phyloP scores from a whole-genome alignment of 75 land plant species.

The Gnetum montanum region DNA sequence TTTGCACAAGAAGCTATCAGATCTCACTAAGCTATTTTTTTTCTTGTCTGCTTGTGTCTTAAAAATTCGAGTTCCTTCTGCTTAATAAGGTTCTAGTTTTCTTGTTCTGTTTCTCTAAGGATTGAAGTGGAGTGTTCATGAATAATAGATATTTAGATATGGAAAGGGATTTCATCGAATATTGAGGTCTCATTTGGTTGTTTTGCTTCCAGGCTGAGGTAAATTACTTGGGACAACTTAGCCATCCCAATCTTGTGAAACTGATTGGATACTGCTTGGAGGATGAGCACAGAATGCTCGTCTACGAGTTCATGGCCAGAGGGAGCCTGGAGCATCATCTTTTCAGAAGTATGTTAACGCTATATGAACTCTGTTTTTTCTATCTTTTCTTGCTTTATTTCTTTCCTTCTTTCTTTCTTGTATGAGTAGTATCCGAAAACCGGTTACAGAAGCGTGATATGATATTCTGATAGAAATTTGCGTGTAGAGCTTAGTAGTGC shows the following conservation, averaged over 20 bases:
- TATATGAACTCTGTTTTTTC: neutral
- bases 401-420: too few species aligned
- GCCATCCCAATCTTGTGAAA: slow-evolving; percentile 19
- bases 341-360: neutral
- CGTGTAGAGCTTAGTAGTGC: too few species aligned
- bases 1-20: neutral
- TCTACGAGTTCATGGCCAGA: slow-evolving; percentile 22
- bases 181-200: neutral
- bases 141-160: too few species aligned
- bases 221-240: slow-evolving; percentile 5
- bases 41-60: neutral
- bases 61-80: too few species aligned
- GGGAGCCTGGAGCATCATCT: slow-evolving; percentile 20
- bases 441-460: too few species aligned
- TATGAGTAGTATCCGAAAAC: too few species aligned
- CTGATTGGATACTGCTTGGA: slow-evolving; percentile 18
- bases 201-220: slow-evolving; percentile 5
- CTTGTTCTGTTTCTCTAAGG: too few species aligned
- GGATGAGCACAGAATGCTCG: slow-evolving; percentile 18
- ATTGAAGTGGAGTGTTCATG: too few species aligned
- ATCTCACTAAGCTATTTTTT: neutral
- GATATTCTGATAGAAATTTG: too few species aligned
- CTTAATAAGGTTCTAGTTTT: too few species aligned
- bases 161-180: neutral
- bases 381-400: neutral